Conservation (phyloP, 805 yeast species). For the Ogataea henricii region DNA sequence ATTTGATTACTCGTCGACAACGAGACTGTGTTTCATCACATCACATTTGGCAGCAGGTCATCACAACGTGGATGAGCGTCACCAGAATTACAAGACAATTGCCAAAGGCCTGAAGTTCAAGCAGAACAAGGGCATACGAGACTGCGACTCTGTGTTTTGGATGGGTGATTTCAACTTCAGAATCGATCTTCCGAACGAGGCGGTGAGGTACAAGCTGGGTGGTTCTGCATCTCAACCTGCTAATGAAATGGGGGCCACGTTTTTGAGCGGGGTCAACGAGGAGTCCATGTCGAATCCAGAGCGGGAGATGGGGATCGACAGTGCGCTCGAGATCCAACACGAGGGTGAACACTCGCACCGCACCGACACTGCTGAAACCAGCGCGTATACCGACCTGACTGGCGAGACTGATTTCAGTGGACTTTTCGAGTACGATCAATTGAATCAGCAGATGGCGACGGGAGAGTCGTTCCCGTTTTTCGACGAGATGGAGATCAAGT, state of each 20-base stretch:
- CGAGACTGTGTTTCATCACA: constrained; percentile 75
- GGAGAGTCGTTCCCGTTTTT: constrained; percentile 82
- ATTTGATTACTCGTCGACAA: constrained; percentile 50
- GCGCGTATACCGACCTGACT: constrained; percentile 21
- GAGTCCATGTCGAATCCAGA: too few species aligned
- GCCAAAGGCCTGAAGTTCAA: constrained; percentile 67
- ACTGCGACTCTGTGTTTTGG: constrained; percentile 85
- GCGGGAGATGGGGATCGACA: neutral
- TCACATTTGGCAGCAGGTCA: constrained; percentile 95
- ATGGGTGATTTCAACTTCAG: constrained; percentile 94
- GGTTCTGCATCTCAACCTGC: neutral
- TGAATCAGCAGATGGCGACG: constrained; percentile 69
- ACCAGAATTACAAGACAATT: constrained; percentile 81
- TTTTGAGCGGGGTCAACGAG: neutral
- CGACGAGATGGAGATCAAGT: constrained; percentile 75
- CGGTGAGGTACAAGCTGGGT: constrained; percentile 49
- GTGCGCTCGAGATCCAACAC: neutral
- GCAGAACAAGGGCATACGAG: constrained; percentile 58
- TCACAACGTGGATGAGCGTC: constrained; percentile 77
- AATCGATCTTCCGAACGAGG: constrained; percentile 68
- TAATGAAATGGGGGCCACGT: neutral
- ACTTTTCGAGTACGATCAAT: constrained; percentile 76
- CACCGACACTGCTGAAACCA: neutral
- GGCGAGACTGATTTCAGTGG: constrained; percentile 19
- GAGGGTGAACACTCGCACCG: neutral